Base-by-base conservation (phyloP, 2,329 filamentous ascomycete genomes). In the Xylariaceae sp. region DNA sequence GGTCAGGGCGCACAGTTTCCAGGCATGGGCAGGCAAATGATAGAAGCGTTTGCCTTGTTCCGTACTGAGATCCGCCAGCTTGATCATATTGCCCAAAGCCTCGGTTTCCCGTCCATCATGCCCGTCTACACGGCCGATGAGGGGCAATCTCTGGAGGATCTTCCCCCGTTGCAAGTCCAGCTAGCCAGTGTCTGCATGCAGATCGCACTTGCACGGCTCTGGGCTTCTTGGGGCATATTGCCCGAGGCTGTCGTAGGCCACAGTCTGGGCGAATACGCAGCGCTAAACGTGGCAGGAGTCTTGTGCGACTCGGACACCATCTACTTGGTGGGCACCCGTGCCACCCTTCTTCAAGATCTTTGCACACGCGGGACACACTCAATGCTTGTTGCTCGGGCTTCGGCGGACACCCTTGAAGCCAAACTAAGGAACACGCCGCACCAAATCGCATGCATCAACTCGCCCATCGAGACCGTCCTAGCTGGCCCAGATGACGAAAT, bases 211-310 rank as follows among this genome's bases (percentile, higher is more conserved):
- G 69, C 70, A 11, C 64, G 66, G 24, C 59, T 74, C 9, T 75
- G 70, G 70, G 59, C 57, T 29, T 70, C 68, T 4, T 69, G 67
- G 59, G 73, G 72, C 18, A 54, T 76, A 27, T 63, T 61, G 11
- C 73, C 73, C 47, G 72, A 74, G 39, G 75, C 67, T 6, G 73
- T 76, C 4, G 55, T 75, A 21, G 74, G 74, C 13, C 74, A 75
- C 58, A 84, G 81, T 59, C 72, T 86, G 35, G 83, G 83, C 41
- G 82, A 86, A 64, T 85, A 84, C 61, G 82, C 83, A 42, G 82
- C 82, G 42, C 74, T 85, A 2, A 75, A 82, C 59, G 76, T 81
- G 44, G 79, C 82, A 50, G 82, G 81, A 45, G 81, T 85, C 33
- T 72, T 85, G 35, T 83, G 81, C 13, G 78, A 76, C 15, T 73